Evolutionary conservation across 129 eudicot species (phyloP).

Genomic region (Tanacetum coccineum): DNA sequence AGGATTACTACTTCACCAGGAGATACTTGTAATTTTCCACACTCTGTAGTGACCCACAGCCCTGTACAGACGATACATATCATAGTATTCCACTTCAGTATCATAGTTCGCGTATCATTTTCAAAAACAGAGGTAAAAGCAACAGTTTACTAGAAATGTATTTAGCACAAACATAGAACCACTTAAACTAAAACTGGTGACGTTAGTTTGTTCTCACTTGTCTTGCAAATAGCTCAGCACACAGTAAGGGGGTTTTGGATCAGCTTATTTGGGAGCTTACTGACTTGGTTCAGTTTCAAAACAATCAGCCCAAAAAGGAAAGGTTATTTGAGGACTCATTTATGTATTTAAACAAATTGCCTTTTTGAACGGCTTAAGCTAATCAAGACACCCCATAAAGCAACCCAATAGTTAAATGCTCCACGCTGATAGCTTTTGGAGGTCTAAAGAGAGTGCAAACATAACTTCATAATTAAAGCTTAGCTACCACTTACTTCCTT

Average conservation of each 20-base stretch:
- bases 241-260: neutral
- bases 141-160: constrained; percentile 12
- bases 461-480: neutral
- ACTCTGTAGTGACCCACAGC: constrained; percentile 90
- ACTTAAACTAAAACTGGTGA: neutral
- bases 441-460: no score
- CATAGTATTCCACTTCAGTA: constrained; percentile 1
- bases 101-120: neutral
- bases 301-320: no score
- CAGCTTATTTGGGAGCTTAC: no score
- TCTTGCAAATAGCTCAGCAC: neutral
- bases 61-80: constrained; percentile 33
- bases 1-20: constrained; percentile 85
- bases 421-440: constrained; percentile 12
- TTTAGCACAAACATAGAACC: neutral
- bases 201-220: neutral
- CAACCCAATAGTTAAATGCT: neutral
- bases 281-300: no score
- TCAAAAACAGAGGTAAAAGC: neutral
- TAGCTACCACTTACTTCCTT: constrained; percentile 69
- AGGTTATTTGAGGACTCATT: no score
- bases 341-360: no score
- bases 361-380: no score
- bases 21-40: constrained; percentile 76
- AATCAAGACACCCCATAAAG: neutral